Conservation (phyloP, 805 yeast species). For the Blastobotrys americana region DNA sequence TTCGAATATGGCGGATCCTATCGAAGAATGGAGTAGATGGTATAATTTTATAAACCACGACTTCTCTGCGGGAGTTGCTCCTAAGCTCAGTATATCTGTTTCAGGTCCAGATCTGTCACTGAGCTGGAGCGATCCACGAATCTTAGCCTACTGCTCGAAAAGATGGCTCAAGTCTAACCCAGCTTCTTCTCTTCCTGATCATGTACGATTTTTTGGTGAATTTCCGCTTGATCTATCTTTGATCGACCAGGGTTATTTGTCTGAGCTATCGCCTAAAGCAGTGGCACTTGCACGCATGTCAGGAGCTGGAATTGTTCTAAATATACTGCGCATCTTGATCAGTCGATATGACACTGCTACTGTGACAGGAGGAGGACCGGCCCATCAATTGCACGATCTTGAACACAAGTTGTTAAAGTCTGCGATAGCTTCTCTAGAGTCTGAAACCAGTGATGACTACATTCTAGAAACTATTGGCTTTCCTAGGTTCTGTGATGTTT, state of each 20-base stretch:
- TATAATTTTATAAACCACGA: neutral
- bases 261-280: neutral
- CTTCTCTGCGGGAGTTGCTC: neutral
- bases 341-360: neutral
- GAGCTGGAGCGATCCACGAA: neutral
- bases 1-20: too few relatives aligned
- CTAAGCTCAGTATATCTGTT: neutral
- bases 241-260: neutral
- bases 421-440: neutral
- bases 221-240: too few relatives aligned
- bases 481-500: too few relatives aligned
- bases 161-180: neutral
- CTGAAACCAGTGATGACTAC: neutral
- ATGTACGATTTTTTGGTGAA: too few relatives aligned
- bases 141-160: neutral
- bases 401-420: neutral
- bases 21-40: conserved; percentile 2
- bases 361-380: neutral
- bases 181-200: too few relatives aligned
- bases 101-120: too few relatives aligned
- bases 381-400: neutral
- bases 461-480: neutral
- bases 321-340: neutral
- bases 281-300: neutral
- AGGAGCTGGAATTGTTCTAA: neutral